Conservation (phyloP, 2,329 filamentous ascomycete genomes). For the Curvularia spicifera region DNA sequence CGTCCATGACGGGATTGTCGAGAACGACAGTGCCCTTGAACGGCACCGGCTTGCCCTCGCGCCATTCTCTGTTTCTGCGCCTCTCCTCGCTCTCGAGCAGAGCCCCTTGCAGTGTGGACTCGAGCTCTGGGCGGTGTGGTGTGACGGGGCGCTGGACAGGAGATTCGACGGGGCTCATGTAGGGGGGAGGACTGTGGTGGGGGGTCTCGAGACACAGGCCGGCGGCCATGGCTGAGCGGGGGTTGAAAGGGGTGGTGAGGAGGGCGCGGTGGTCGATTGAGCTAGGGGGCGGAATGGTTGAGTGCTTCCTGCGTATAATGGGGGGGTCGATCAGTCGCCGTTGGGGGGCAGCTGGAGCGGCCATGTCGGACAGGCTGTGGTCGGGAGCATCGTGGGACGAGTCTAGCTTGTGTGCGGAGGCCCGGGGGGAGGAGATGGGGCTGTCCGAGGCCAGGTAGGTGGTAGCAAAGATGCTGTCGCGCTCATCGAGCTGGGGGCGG, state of each 20-base stretch:
- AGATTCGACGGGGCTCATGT: constrained; percentile 49
- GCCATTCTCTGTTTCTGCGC: constrained; percentile 57
- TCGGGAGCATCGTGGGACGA: constrained; percentile 39
- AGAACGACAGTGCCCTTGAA: constrained; percentile 46
- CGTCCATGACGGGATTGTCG: constrained; percentile 53
- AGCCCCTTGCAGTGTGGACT: constrained; percentile 35
- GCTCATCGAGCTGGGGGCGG: constrained; percentile 63
- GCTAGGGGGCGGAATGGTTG: constrained; percentile 30
- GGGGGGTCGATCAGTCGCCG: constrained; percentile 44
- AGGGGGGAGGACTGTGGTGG: constrained; percentile 44
- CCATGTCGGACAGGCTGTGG: constrained; percentile 37
- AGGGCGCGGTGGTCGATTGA: constrained; percentile 43
- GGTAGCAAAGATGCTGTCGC: constrained; percentile 69
- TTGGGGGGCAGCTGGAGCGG: constrained; percentile 37
- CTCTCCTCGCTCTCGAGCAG: constrained; percentile 50
- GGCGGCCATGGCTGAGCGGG: constrained; percentile 24
- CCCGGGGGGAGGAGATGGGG: constrained; percentile 49
- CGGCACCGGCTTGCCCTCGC: constrained; percentile 56
- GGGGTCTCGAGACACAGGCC: constrained; percentile 31
- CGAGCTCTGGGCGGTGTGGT: constrained; percentile 33
- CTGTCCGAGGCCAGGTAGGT: constrained; percentile 63
- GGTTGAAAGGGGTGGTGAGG: constrained; percentile 44
- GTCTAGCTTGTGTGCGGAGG: constrained; percentile 34
- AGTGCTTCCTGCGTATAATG: constrained; percentile 41
- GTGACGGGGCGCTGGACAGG: constrained; percentile 43